Conservation (phyloP, 345 rosid species). For the Eucalyptus polybractea region DNA sequence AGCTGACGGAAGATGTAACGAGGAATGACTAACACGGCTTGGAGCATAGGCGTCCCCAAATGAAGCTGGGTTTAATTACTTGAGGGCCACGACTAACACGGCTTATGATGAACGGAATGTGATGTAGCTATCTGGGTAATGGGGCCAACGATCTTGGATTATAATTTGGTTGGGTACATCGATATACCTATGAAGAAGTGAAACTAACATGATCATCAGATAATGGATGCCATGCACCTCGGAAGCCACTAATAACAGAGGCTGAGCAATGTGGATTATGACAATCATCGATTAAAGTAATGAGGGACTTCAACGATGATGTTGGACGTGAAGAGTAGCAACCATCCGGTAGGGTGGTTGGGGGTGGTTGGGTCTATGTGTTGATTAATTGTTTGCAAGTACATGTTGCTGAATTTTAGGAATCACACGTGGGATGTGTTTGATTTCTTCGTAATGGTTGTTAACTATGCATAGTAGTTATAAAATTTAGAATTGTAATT, state of each 20-base stretch:
- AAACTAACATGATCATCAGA: background rate
- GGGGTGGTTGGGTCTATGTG: too few species aligned
- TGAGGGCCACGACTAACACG: background rate
- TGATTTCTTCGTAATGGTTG: too few species aligned
- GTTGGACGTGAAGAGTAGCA: background rate
- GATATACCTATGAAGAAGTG: background rate
- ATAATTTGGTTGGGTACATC: too few species aligned
- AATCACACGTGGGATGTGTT: rapidly evolving
- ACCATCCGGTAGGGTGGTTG: background rate
- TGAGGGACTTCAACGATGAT: background rate
- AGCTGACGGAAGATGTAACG: background rate
- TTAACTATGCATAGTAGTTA: too few species aligned
- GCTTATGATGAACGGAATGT: background rate
- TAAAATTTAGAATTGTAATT: too few species aligned
- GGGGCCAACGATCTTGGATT: background rate
- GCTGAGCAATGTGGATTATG: background rate
- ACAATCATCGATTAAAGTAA: background rate
- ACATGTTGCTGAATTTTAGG: background rate
- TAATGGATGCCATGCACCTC: background rate
- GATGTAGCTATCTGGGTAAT: background rate
- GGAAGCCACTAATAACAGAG: background rate
- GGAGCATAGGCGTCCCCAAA: background rate
- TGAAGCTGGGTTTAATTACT: background rate
- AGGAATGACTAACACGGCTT: background rate
- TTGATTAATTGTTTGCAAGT: too few species aligned